These are phyloP conservation scores for Termitomyces sp. DNA, from an alignment of 768 basidiomycete species.

Conservation along the genomic window DNA sequence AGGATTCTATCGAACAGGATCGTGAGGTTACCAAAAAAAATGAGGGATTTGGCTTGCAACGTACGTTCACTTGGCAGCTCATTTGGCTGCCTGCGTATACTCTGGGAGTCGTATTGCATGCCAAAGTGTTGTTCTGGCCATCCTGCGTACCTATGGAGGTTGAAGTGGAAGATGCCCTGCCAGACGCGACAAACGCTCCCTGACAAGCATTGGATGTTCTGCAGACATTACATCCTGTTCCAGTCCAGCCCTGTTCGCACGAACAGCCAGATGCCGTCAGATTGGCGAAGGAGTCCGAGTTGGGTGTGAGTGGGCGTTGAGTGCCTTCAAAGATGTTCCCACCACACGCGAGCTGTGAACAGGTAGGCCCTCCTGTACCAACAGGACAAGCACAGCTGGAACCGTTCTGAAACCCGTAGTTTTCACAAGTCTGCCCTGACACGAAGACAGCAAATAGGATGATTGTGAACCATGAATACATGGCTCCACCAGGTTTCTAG, in stretches of 20 bases:
- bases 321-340: slow-evolving; percentile 79
- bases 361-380: slow-evolving; percentile 75
- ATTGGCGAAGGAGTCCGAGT: slow-evolving; percentile 52
- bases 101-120: slow-evolving; percentile 66
- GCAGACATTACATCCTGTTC: slow-evolving; percentile 82
- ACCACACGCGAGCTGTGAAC: slow-evolving; percentile 72
- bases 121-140: slow-evolving; percentile 61
- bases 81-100: slow-evolving; percentile 82
- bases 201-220: slow-evolving; percentile 66
- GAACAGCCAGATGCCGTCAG: slow-evolving; percentile 65
- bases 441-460: slow-evolving; percentile 23
- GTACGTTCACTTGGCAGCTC: slow-evolving; percentile 80
- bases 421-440: slow-evolving; percentile 56
- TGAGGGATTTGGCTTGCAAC: slow-evolving; percentile 27
- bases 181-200: slow-evolving; percentile 49
- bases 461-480: slow-evolving; percentile 13
- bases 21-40: neutral
- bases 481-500: too few relatives aligned
- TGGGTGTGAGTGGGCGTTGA: slow-evolving; percentile 48
- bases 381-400: slow-evolving; percentile 73
- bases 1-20: slow-evolving; percentile 57
- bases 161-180: slow-evolving; percentile 31
- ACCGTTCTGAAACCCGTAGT: slow-evolving; percentile 61
- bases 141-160: slow-evolving; percentile 25
- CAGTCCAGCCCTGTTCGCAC: slow-evolving; percentile 76